These are phyloP conservation scores for Taphrina flavorubra DNA, from an alignment of 1,139 yeast species.

Conservation along the genomic window DNA sequence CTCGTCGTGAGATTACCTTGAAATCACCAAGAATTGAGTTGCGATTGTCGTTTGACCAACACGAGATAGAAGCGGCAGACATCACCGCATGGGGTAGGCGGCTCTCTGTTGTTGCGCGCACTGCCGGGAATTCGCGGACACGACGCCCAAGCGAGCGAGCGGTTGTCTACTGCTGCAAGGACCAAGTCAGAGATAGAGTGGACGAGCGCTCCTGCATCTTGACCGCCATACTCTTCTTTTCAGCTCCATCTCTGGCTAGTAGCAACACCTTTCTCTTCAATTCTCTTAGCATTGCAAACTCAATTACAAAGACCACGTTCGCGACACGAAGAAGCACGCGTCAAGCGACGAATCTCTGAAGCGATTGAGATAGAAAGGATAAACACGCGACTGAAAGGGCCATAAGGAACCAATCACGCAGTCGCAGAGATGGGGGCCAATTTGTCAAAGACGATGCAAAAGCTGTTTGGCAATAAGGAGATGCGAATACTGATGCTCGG, in stretches of 20 bases:
- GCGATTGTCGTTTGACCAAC: neutral
- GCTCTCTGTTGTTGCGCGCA: conserved; percentile 7
- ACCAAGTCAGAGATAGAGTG: conserved; percentile 12
- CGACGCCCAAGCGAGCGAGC: neutral
- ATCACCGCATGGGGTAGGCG: neutral
- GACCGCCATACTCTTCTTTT: neutral
- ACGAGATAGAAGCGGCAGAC: neutral
- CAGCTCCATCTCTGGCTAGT: neutral
- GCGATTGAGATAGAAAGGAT: conserved; percentile 1
- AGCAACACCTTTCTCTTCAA: neutral
- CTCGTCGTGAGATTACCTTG: neutral
- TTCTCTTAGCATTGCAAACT: too few species aligned
- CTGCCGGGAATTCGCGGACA: conserved; percentile 1
- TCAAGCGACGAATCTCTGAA: neutral
- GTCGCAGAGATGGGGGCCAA: conserved; percentile 36
- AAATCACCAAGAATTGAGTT: conserved; percentile 5
- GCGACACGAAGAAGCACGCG: conserved; percentile 1
- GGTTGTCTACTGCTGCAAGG: conserved; percentile 4
- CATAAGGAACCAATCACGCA: conserved; percentile 1
- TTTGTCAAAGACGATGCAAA: conserved; percentile 50
- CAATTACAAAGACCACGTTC: neutral
- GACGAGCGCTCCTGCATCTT: conserved; percentile 16
- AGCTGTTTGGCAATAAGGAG: conserved; percentile 57
- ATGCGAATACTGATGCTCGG: conserved; percentile 83
- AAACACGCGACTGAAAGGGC: conserved; percentile 2